A percentile compares a stretch with the other conserved stretches of the same genome.
Evolutionary conservation across 768 basidiomycete genomes (phyloP).

Genomic region (Macrolepiota dolichaula): DNA sequence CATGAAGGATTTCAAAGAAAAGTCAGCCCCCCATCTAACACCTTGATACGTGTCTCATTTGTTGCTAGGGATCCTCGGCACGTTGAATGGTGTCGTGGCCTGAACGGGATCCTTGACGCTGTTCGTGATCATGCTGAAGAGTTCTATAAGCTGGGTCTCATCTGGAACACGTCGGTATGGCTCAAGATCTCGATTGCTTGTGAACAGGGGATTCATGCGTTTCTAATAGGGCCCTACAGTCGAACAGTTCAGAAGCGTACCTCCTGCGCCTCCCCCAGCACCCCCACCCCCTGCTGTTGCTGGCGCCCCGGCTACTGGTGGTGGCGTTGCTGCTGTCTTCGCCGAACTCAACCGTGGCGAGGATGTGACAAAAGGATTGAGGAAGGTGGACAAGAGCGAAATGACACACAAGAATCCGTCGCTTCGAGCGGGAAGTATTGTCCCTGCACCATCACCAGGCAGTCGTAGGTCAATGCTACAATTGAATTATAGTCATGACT

Average conservation of each 20-base stretch:
- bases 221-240: slow-evolving; percentile 50
- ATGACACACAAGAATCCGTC: slow-evolving; percentile 99
- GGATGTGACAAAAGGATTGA: slow-evolving; percentile 84
- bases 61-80: slow-evolving; percentile 74
- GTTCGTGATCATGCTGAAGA: slow-evolving; percentile 81
- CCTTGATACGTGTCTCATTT: not conserved
- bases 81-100: slow-evolving; percentile 83
- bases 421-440: slow-evolving; percentile 61
- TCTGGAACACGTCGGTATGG: slow-evolving; percentile 83
- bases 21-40: slow-evolving; percentile 47
- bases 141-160: slow-evolving; percentile 79
- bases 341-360: slow-evolving; percentile 88
- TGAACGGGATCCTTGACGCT: slow-evolving; percentile 68
- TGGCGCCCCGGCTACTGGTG: slow-evolving; percentile 38
- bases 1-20: slow-evolving; percentile 90
- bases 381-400: slow-evolving; percentile 93
- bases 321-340: slow-evolving; percentile 78
- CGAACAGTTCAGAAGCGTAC: slow-evolving; percentile 48
- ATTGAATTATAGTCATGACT: not conserved
- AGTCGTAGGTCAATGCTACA: slow-evolving; percentile 21
- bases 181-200: not conserved
- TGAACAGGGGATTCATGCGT: slow-evolving; percentile 3
- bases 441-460: slow-evolving; percentile 34
- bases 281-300: slow-evolving; percentile 57
- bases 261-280: slow-evolving; percentile 54